Conservation (phyloP, 1,139 yeast genomes). For the Torulaspora pretoriensis region DNA sequence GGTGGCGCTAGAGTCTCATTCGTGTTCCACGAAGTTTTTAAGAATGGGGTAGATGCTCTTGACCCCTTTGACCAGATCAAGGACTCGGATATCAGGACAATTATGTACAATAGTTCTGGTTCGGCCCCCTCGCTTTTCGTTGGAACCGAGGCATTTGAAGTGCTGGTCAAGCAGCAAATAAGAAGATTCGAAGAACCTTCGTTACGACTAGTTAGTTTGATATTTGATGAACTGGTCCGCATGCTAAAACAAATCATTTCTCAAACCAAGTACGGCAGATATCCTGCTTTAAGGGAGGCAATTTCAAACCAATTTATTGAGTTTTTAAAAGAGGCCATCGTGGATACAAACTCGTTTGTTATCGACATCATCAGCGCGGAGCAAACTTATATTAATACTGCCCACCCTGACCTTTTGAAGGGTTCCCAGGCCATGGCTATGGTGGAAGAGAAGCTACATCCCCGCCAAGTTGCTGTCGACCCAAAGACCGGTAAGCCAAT, state of each 20-base stretch:
- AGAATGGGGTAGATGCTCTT: constrained; percentile 85
- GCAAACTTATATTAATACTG: constrained; percentile 92
- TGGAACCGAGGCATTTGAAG: constrained; percentile 97
- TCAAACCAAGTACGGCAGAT: constrained; percentile 79
- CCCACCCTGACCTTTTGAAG: constrained; percentile 92
- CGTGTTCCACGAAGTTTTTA: constrained; percentile 94
- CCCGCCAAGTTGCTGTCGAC: constrained; percentile 79
- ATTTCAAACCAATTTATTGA: constrained; percentile 75
- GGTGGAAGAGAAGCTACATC: constrained; percentile 87
- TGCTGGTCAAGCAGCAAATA: constrained; percentile 91
- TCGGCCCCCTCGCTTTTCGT: constrained; percentile 97
- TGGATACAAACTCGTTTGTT: constrained; percentile 84
- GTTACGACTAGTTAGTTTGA: constrained; percentile 79
- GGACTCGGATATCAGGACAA: constrained; percentile 96
- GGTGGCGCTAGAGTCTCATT: constrained; percentile 98
- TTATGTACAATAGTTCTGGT: constrained; percentile 94
- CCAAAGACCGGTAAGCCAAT: constrained; percentile 89
- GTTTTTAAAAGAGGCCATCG: constrained; percentile 71
- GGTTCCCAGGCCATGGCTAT: constrained; percentile 95
- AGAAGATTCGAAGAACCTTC: constrained; percentile 93
- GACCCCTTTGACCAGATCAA: constrained; percentile 98
- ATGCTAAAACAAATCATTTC: constrained; percentile 80
- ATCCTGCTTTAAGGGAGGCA: constrained; percentile 86
- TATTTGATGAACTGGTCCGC: constrained; percentile 91
- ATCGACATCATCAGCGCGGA: constrained; percentile 78